These are phyloP conservation scores for Plasmopara muralis DNA, from an alignment of 352 stramenopile genomes.

Conservation along the genomic window DNA sequence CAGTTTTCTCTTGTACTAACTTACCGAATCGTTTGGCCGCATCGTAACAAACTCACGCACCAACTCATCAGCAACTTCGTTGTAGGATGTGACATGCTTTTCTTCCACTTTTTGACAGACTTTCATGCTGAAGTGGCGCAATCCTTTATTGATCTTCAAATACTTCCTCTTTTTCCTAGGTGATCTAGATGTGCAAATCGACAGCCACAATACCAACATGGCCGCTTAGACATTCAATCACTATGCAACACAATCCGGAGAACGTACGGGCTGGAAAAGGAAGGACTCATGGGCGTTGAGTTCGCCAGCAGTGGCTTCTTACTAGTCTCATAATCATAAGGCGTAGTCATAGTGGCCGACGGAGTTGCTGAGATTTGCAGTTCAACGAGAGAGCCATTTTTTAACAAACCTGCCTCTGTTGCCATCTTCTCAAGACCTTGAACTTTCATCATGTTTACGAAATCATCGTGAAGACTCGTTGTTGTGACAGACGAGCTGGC, in stretches of 20 bases:
- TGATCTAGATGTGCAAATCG: constrained; percentile 21
- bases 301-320: constrained; percentile 13
- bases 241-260: not conserved
- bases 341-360: constrained; percentile 6
- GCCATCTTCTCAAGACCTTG: constrained; percentile 80
- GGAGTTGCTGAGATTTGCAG: constrained; percentile 27
- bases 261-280: constrained; percentile 58
- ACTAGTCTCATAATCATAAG: constrained; percentile 5
- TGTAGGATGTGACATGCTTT: constrained; percentile 93
- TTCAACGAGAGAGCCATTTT: constrained; percentile 61
- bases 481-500: constrained; percentile 36
- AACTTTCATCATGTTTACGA: constrained; percentile 83
- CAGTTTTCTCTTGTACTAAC: constrained; percentile 2
- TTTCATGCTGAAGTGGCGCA: constrained; percentile 95
- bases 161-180: constrained; percentile 75
- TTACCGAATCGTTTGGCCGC: constrained; percentile 67
- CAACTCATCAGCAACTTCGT: constrained; percentile 93
- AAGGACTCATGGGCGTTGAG: constrained; percentile 28
- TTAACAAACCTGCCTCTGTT: constrained; percentile 68
- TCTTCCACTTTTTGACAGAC: constrained; percentile 96
- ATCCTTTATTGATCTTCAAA: constrained; percentile 86
- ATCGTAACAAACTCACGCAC: constrained; percentile 86
- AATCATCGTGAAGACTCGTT: constrained; percentile 80
- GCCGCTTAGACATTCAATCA: not conserved
- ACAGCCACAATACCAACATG: constrained; percentile 8